Evolutionary conservation across 305 asterid species (phyloP).

Genomic region (Fraxinus albicans): DNA sequence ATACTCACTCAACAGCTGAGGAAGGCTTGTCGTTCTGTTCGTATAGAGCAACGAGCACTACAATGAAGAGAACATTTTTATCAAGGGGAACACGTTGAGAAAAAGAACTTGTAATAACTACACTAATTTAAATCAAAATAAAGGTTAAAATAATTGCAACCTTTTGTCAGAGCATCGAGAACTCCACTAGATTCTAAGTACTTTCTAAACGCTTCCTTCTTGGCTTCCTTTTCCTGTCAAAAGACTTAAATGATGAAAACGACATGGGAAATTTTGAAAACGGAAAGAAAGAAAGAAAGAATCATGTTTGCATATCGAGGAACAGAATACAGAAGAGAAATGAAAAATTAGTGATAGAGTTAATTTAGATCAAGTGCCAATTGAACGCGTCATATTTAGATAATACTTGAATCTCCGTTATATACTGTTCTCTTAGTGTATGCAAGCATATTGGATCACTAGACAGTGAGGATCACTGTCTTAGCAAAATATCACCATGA

Average conservation of each 20-base stretch:
- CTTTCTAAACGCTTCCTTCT: conserved; percentile 94
- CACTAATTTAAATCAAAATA: not conserved
- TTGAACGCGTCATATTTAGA: not conserved
- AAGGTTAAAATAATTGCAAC: conserved; percentile 30
- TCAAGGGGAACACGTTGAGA: not conserved
- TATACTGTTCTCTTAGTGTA: not conserved
- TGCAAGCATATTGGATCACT: not conserved
- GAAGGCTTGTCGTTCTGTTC: conserved; percentile 96
- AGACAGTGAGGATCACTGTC: not conserved
- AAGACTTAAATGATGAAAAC: conserved; percentile 9
- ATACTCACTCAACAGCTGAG: conserved; percentile 82
- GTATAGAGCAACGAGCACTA: conserved; percentile 83
- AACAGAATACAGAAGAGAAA: not conserved
- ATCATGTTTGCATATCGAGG: not conserved
- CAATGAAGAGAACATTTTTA: conserved; percentile 5
- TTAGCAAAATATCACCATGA: not conserved
- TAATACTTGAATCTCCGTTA: not conserved
- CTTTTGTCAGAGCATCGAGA: conserved; percentile 88
- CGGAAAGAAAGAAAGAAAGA: not conserved
- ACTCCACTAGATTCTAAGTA: conserved; percentile 88
- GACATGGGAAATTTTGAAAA: not conserved
- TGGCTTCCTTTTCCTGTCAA: conserved; percentile 87
- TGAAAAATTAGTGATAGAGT: not conserved
- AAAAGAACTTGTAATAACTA: not conserved
- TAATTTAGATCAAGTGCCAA: not conserved